A percentile compares a stretch with the other conserved stretches of the same genome.
These are phyloP conservation scores for Magnaporthiopsis poae DNA, from an alignment of 2,329 filamentous ascomycete species.

Conservation along the genomic window DNA sequence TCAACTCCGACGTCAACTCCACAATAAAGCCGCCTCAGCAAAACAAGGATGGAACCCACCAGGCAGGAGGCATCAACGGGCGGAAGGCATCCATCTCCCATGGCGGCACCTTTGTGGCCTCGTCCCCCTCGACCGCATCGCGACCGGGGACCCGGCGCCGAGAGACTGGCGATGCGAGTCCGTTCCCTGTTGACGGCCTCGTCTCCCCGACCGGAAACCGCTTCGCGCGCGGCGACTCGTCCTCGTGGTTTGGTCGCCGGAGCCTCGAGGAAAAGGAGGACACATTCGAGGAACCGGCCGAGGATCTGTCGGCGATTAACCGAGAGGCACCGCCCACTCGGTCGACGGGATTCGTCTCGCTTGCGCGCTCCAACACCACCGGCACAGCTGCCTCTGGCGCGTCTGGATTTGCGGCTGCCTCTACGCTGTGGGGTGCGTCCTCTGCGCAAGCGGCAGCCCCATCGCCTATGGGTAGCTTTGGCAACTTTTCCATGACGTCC, in stretches of 20 bases:
- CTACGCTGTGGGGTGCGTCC: conserved; percentile 36
- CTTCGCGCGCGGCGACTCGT: conserved; percentile 54
- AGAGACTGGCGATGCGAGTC: conserved; percentile 67
- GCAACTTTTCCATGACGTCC: conserved; percentile 67
- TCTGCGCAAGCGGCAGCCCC: conserved; percentile 52
- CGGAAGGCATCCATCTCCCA: conserved; percentile 80
- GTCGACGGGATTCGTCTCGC: conserved; percentile 30
- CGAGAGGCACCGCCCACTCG: conserved; percentile 20
- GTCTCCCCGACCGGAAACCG: conserved; percentile 53
- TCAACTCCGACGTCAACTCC: conserved; percentile 82
- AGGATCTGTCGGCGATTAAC: conserved; percentile 27
- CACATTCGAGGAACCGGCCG: conserved; percentile 42
- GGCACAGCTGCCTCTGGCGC: conserved; percentile 18
- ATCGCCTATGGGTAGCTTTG: conserved; percentile 74
- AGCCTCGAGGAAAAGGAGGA: conserved; percentile 43
- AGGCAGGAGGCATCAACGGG: conserved; percentile 49
- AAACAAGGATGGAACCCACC: conserved; percentile 54
- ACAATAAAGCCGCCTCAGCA: conserved; percentile 76
- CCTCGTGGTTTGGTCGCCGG: conserved; percentile 45
- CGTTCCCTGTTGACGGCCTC: conserved; percentile 39
- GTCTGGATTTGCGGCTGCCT: conserved; percentile 31
- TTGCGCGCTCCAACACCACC: conserved; percentile 46
- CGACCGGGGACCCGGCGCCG: conserved; percentile 71
- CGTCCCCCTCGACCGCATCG: conserved; percentile 61
- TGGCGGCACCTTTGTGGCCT: conserved; percentile 56